A percentile compares a stretch with the other conserved stretches of the same genome.
Conservation (phyloP, 148 eudicot species). For the Amaranthus palmeri region DNA sequence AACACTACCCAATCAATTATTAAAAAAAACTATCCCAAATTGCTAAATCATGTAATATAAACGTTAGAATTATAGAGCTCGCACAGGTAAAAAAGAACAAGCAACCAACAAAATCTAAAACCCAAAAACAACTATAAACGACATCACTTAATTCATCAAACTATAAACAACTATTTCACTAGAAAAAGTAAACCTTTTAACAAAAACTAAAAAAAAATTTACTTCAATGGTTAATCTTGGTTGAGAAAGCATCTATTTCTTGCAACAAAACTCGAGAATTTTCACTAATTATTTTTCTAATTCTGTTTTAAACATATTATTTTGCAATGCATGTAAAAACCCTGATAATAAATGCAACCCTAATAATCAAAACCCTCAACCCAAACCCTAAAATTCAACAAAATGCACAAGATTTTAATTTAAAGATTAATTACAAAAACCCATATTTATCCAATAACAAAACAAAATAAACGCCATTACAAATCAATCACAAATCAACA, state of each 20-base stretch:
- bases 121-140: not conserved
- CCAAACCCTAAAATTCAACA: constrained; percentile 23
- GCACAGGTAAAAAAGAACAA: not conserved
- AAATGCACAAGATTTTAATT: constrained; percentile 19
- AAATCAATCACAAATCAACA: not conserved
- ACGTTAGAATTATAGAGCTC: not conserved
- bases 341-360: constrained; percentile 17
- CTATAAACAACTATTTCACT: not conserved
- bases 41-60: not conserved
- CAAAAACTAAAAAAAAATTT: not conserved
- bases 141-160: not conserved
- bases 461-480: not conserved
- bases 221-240: no score
- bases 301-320: not conserved
- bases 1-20: no score
- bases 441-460: not conserved
- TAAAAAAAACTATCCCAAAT: not conserved
- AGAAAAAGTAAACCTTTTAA: not conserved
- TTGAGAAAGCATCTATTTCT: no score
- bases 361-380: constrained; percentile 10
- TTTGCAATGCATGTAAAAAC: constrained; percentile 23
- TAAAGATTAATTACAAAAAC: not conserved
- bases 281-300: not conserved
- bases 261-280: not conserved
- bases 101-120: not conserved